Base-by-base conservation (phyloP, 2,329 filamentous ascomycete species). In the Calonectria pteridis region DNA sequence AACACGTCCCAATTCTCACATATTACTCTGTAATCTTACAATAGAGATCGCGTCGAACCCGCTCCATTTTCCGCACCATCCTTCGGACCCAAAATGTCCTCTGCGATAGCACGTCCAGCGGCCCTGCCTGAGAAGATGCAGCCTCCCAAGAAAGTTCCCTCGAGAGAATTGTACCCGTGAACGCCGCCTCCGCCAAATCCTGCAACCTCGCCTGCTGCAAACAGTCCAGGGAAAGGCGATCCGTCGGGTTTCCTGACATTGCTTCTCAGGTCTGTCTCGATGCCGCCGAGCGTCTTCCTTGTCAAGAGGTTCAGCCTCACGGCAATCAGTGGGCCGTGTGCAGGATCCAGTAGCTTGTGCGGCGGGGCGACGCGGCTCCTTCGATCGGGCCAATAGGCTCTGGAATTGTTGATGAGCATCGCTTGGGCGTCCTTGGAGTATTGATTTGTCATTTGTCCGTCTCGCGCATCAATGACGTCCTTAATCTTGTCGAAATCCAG, bases 141-240 rank as follows among this genome's bases (percentile, higher is more conserved):
- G 0, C 91, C 91, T 18, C 91, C 91, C 5, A 92, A 77, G 78
- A 92, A 92, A 0, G 91, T 92, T 0, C 91, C 91, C 81, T 92
- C 91, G 43, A 92, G 87, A 1, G 91, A 89, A 76, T 86, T 91
- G 77, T 92, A 92, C 0, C 91, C 91, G 76, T 92, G 91, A 0
- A 92, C 89, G 20, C 91, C 91, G 2, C 91, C 91, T 2, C 91
- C 91, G 0, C 91, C 91, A 71, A 92, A 92, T 0, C 91, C 91
- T 0, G 90, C 90, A 1, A 85, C 89, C 79, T 92, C 91, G 7
- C 91, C 91, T 0, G 90, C 91, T 0, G 91, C 90, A 69, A 91
- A 92, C 18, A 92, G 77, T 0, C 90, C 90, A 0, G 87, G 85
- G 77, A 92, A 91, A 0, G 81, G 75, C 10, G 78, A 82, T 13